Evolutionary conservation across 495 filamentous ascomycete genomes (phyloP), one percentile per base, ranked within the genome.

Genomic region (Aspergillus bertholletiae): DNA sequence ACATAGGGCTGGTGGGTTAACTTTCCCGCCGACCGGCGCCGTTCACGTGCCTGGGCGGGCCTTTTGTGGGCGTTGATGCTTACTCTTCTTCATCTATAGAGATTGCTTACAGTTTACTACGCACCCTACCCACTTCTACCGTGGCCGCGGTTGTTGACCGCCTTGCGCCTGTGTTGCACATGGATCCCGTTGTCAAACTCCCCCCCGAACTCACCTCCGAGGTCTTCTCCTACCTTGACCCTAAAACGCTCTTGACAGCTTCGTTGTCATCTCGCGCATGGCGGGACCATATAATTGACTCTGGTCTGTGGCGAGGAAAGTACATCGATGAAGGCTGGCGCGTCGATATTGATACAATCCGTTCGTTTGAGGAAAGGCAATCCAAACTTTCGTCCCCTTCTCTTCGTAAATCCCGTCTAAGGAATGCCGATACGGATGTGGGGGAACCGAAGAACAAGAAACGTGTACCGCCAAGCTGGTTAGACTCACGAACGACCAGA

Each of bases 121-220:
- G 83, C 55, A 84, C 86, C 45, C 77, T 96, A 5, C 86, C 85
- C 18, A 92, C 89, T 18, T 85, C 84, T 28, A 81, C 84, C 12
- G 84, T 96, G 47, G 84, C 86, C 15, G 78, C 83, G n/a, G 83
- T 96, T 20, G 89, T 94, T 22, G 85, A 88, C 39, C 78, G 80
- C 39, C 74, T 96, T 17, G 84, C 86, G 44, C 88, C 87, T 7
- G 82, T 89, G 6, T 85, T 96, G 22, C 91, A 97, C 69, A 90
- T 96, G 72, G 90, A 98, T 71, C 96, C 96, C 43, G 81, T 96
- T 27, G 71, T 83, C 53, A 84, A 88, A 61, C 82, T 98, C 8
- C 94, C 94, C 0, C 83, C 88, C 1, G 94, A 98, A 66, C 83
- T 97, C 53, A 92, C 88, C 46, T 85, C 91, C 50, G 85, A 94